These are phyloP conservation scores for Macrotyloma uniflorum DNA, from an alignment of 306 rosid species.

Conservation along the genomic window DNA sequence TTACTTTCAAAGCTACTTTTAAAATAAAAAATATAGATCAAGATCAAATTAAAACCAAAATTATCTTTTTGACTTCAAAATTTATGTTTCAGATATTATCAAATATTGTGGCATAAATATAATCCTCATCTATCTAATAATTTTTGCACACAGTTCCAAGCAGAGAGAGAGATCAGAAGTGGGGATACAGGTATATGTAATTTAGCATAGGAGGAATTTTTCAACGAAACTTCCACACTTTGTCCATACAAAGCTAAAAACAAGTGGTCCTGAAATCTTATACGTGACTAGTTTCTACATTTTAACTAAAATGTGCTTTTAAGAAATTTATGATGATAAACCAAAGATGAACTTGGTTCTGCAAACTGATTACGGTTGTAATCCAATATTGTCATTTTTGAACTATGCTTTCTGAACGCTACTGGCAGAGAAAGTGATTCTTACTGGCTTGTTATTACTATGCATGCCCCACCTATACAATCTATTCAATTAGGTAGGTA, in stretches of 20 bases:
- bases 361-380: no score
- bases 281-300: no score
- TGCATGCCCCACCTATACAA: background rate
- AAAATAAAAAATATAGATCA: background rate
- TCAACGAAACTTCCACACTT: background rate
- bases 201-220: background rate
- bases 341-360: no score
- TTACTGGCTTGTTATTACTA: background rate
- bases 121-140: no score
- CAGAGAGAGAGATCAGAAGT: background rate
- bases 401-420: no score
- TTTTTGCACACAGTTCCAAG: background rate
- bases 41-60: background rate
- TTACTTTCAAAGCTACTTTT: background rate
- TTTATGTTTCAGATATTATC: no score
- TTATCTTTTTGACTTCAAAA: background rate
- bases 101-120: no score
- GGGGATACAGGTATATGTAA: background rate
- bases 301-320: no score
- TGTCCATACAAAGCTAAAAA: conserved; percentile 2
- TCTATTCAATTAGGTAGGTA: background rate
- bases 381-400: no score
- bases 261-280: no score
- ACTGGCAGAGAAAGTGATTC: background rate
- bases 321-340: no score